A percentile compares a stretch with the other conserved stretches of the same genome.
These are phyloP conservation scores for Colletotrichum endophyticum DNA, from an alignment of 2,329 filamentous ascomycete species.

Conservation along the genomic window DNA sequence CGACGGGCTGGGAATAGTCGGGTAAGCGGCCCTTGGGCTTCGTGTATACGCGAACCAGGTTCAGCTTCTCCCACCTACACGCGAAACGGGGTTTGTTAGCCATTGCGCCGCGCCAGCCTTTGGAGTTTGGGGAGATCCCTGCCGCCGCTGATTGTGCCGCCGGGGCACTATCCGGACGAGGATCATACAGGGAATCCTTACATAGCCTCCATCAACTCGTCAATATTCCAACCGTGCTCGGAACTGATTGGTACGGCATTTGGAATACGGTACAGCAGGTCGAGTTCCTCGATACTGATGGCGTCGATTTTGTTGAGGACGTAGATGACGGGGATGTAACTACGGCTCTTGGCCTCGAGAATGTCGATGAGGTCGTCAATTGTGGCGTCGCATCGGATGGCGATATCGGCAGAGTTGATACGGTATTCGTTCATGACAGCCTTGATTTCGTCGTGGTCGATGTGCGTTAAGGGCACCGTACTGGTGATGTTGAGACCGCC, in stretches of 20 bases:
- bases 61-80: neutral
- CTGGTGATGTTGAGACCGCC: constrained; percentile 96
- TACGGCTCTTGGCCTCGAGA: constrained; percentile 90
- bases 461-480: constrained; percentile 89
- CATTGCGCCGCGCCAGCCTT: neutral
- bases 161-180: neutral
- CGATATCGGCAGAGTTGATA: constrained; percentile 95
- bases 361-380: constrained; percentile 97
- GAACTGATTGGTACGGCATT: constrained; percentile 97
- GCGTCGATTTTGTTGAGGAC: constrained; percentile 99
- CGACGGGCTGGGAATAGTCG: constrained; percentile 90
- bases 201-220: constrained; percentile 97
- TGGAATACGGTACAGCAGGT: constrained; percentile 94
- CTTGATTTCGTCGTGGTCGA: constrained; percentile 95
- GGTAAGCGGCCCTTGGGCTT: constrained; percentile 96
- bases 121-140: neutral
- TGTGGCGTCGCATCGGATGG: constrained; percentile 96
- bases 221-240: constrained; percentile 97
- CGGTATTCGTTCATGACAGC: constrained; percentile 97
- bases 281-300: constrained; percentile 96
- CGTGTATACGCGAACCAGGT: constrained; percentile 90
- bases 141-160: neutral
- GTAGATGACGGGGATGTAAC: constrained; percentile 99
- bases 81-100: neutral
- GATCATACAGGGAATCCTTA: constrained; percentile 32